Base-by-base conservation (phyloP, 352 stramenopile species). In the Plasmopara viticola region DNA sequence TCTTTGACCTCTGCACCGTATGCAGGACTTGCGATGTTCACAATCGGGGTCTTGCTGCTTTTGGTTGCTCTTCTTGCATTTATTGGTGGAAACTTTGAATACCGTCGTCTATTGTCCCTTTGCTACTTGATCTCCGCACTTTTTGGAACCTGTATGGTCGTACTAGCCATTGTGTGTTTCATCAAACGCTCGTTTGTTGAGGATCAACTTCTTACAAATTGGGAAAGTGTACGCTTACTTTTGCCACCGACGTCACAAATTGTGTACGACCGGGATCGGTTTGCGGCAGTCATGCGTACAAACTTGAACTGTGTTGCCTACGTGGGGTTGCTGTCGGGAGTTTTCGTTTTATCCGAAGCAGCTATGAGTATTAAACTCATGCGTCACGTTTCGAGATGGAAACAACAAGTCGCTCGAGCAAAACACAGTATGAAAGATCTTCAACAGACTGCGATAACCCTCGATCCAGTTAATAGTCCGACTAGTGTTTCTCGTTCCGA, bases 1-100 rank as follows among this genome's bases (percentile, higher is more conserved):
- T 86, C 67, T 2, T 58, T 88, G 3, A 66, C 68, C 5, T 84
- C 80, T 6, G 71, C 78, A 9, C 80, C 80, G 6, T 88, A 83
- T 56, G 82, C 78, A n/a, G 72, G 78, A 29, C 78, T 91, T 46
- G 66, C 82, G 28, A 68, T 87, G 34, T 91, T 88, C 51, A 51
- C 62, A 9, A 68, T 68, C 31, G 80, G 80, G 0, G 37, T 74
- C 13, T 14, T 87, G 9, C 61, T 86, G 48, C 59, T 91, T 5
- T 30, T 72, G 15, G 69, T 91, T 25, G 68, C 77, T 5, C 47
- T 88, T 18, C 57, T 91, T 10, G 67, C 77, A 8, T 91, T 91
- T 52, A 61, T 88, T 35, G 80, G 80, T 8, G 72, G 64, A 7
- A 78, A 64, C 35, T 87, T 91, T n/a, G 80, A 91, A 48, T 91